These are phyloP conservation scores for Hydnum rufescens DNA, from an alignment of 768 basidiomycete species.

Conservation along the genomic window DNA sequence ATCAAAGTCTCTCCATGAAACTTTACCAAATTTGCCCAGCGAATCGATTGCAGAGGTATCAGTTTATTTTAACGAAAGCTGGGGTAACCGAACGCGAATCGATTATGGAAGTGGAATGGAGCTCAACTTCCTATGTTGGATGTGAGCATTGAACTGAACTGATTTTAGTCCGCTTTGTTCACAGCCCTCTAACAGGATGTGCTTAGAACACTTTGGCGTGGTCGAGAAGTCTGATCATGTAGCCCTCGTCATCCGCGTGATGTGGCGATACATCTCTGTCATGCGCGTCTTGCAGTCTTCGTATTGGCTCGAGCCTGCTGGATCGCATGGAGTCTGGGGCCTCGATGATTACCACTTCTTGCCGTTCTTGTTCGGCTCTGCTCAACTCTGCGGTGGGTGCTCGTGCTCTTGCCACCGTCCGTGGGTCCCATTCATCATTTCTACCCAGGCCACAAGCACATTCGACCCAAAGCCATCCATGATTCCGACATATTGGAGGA, in stretches of 20 bases:
- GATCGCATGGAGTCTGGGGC: slow-evolving; percentile 98
- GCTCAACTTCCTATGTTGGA: slow-evolving; percentile 89
- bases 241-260: slow-evolving; percentile 62
- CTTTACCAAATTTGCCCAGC: slow-evolving; percentile 34
- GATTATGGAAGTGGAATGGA: slow-evolving; percentile 99
- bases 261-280: slow-evolving; percentile 72
- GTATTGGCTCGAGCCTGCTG: slow-evolving; percentile 96
- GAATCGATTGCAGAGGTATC: slow-evolving; percentile 50
- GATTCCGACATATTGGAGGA: slow-evolving; percentile 82
- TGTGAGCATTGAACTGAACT: slow-evolving; percentile 33
- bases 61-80: slow-evolving; percentile 65
- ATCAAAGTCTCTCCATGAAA: slow-evolving; percentile 36
- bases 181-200: slow-evolving; percentile 33
- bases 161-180: not conserved
- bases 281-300: slow-evolving; percentile 79
- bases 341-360: slow-evolving; percentile 94
- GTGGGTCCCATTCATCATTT: not conserved
- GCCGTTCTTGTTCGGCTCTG: slow-evolving; percentile 73
- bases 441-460: slow-evolving; percentile 69
- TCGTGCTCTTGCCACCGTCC: not conserved
- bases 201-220: slow-evolving; percentile 52
- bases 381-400: slow-evolving; percentile 42
- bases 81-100: slow-evolving; percentile 82
- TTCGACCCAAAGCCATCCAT: slow-evolving; percentile 83
- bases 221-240: slow-evolving; percentile 42